These are phyloP conservation scores for Tricholoma flavovirens DNA, from an alignment of 768 basidiomycete species.

Conservation along the genomic window DNA sequence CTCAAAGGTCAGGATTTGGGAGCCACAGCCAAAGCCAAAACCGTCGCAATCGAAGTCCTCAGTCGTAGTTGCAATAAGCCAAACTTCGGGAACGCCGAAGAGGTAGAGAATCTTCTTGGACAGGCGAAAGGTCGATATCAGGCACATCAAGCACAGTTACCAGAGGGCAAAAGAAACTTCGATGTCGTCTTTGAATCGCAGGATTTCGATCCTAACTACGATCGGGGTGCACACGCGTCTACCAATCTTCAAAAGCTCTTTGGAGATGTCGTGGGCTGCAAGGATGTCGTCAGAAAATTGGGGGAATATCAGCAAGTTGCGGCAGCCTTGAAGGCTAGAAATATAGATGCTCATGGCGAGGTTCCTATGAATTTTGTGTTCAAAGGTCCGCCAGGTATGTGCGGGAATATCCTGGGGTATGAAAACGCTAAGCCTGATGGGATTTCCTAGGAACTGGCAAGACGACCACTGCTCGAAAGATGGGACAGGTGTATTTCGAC, in stretches of 20 bases:
- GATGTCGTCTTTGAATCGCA: conserved; percentile 48
- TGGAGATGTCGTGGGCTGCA: conserved; percentile 57
- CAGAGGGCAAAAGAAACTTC: conserved; percentile 19
- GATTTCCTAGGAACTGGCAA: conserved; percentile 49
- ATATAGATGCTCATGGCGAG: conserved; percentile 39
- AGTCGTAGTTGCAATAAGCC: conserved; percentile 39
- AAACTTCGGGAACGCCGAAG: conserved; percentile 63
- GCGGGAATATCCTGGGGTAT: background rate
- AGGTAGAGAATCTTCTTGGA: conserved; percentile 55
- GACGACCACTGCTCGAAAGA: conserved; percentile 56
- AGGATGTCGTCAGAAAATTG: conserved; percentile 45
- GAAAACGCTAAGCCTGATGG: background rate
- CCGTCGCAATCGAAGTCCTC: conserved; percentile 46
- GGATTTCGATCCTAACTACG: conserved; percentile 62
- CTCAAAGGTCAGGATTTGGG: conserved; percentile 50
- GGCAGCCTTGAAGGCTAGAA: conserved; percentile 31
- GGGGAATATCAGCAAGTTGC: conserved; percentile 49
- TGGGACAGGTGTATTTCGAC: conserved; percentile 58
- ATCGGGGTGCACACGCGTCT: conserved; percentile 42
- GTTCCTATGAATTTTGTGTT: conserved; percentile 68
- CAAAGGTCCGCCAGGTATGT: conserved; percentile 65
- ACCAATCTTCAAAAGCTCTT: conserved; percentile 52
- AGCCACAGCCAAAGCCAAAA: conserved; percentile 53
- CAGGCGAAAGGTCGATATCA: conserved; percentile 45
- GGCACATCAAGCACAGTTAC: conserved; percentile 23